phyloP scores from a whole-genome alignment of 345 rosid species.

The Acer negundo region DNA sequence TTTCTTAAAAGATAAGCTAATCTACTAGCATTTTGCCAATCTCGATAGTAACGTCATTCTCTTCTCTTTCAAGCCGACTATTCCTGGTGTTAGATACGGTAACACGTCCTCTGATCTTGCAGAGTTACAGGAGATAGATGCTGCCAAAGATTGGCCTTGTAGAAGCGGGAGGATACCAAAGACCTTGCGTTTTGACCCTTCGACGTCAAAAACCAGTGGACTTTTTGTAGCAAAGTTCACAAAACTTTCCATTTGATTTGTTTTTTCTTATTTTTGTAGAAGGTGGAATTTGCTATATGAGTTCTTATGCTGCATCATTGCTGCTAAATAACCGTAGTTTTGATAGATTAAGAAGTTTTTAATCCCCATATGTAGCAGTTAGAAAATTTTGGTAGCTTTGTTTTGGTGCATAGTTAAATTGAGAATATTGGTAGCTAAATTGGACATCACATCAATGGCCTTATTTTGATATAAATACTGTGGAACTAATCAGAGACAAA shows the following conservation, averaged over 20 bases:
- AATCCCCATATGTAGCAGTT: neutral
- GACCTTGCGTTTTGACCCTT: conserved; percentile 83
- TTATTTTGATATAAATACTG: too few relatives aligned
- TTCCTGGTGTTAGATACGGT: neutral
- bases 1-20: neutral
- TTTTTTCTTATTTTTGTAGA: neutral
- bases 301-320: neutral
- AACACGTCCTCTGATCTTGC: conserved; percentile 23
- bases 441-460: neutral
- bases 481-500: neutral
- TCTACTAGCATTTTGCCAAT: neutral
- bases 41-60: neutral
- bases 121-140: conserved; percentile 70
- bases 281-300: neutral
- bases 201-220: conserved; percentile 87
- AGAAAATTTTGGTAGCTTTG: neutral
- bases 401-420: neutral
- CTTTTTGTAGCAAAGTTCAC: conserved; percentile 80
- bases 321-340: neutral
- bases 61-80: neutral
- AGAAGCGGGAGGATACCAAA: conserved; percentile 69
- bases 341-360: neutral
- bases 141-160: conserved; percentile 79
- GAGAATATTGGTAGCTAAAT: too few relatives aligned
- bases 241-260: conserved; percentile 38